A percentile compares a stretch with the other conserved stretches of the same genome.
Evolutionary conservation across 495 filamentous ascomycete species (phyloP).

Genomic region (Umbilicaria muhlenbergii): DNA sequence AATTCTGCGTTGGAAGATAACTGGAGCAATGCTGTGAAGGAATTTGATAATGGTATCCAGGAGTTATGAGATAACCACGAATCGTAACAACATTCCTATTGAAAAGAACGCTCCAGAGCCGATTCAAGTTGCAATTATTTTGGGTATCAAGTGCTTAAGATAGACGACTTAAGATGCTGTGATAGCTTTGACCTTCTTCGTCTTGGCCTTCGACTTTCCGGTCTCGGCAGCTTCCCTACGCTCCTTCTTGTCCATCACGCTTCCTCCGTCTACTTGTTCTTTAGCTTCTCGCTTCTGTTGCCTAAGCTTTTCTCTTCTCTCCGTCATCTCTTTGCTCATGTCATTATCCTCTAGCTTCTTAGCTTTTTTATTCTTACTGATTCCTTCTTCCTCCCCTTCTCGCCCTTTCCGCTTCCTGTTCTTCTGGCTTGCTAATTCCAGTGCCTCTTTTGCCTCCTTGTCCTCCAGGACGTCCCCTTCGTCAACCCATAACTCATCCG

Average conservation of each 20-base stretch:
- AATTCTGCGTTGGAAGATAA: neutral
- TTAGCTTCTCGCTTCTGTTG: conserved; percentile 33
- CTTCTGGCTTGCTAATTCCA: conserved; percentile 36
- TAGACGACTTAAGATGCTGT: neutral
- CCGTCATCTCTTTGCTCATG: conserved; percentile 31
- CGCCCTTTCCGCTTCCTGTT: conserved; percentile 40
- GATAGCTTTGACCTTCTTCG: neutral
- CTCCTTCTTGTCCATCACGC: neutral
- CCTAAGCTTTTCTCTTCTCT: conserved; percentile 42
- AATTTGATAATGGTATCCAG: no score
- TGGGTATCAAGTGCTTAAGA: neutral
- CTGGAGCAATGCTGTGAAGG: no score
- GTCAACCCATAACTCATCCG: conserved; percentile 77
- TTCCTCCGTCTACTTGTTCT: neutral
- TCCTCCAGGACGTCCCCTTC: conserved; percentile 60
- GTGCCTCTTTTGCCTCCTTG: conserved; percentile 27
- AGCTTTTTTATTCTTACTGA: conserved; percentile 32
- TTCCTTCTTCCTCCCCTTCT: conserved; percentile 39
- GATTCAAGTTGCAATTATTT: no score
- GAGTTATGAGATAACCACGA: no score
- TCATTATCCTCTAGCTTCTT: conserved; percentile 29
- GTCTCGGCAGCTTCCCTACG: no score
- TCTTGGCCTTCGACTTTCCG: neutral
- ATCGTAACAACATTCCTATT: no score
- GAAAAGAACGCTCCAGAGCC: no score